Conservation (phyloP, 306 rosid species). For the Cicer bijugum region DNA sequence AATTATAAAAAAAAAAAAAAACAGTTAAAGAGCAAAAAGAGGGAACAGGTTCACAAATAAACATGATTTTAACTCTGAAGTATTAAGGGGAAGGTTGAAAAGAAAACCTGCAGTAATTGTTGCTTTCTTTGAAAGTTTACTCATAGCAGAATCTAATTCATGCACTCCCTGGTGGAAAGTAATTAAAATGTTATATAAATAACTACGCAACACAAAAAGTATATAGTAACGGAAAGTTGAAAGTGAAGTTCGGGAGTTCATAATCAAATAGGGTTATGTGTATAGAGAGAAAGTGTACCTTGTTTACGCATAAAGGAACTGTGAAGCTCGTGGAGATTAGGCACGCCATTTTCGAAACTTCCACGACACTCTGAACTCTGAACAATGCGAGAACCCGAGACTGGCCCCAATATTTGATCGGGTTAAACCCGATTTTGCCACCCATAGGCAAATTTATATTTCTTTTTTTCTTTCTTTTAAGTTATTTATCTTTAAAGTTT, state of each 20-base stretch:
- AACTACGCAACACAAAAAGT: background rate
- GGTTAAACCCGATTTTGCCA: conserved; percentile 7
- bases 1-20: background rate
- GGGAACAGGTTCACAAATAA: background rate
- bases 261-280: conserved; percentile 31
- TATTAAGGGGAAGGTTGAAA: conserved; percentile 24
- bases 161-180: conserved; percentile 42
- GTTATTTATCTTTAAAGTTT: no score
- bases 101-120: conserved; percentile 54
- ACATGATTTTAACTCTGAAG: background rate
- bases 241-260: background rate
- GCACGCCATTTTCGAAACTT: conserved; percentile 40
- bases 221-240: background rate
- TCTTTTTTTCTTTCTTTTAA: no score
- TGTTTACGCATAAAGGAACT: conserved; percentile 22
- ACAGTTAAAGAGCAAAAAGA: conserved; percentile 11
- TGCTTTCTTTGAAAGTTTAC: conserved; percentile 46
- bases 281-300: conserved; percentile 37
- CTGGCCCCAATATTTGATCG: background rate
- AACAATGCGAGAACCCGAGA: background rate
- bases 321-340: conserved; percentile 34
- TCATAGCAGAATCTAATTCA: conserved; percentile 32
- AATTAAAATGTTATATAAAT: conserved; percentile 1
- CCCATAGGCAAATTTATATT: no score
- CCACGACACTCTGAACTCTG: no score